Percentiles rank a stretch among this genome's conserved stretches.
Conservation (phyloP, 371 early-diverging fungal genomes). For the Mucor mucedo region DNA sequence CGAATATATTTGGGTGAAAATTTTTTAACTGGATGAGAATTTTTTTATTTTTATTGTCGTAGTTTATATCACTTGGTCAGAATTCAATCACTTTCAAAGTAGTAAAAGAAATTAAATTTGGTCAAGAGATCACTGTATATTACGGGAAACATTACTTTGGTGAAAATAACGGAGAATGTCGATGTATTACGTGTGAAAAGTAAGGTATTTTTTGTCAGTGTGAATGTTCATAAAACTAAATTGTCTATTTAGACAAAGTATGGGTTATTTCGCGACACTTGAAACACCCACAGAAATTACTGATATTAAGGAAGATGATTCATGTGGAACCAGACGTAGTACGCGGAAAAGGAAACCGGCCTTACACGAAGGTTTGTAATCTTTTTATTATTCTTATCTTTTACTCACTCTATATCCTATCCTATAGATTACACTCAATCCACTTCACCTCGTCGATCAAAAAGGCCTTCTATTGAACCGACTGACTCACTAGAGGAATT, state of each 20-base stretch:
- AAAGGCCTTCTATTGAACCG: slow-evolving; percentile 20
- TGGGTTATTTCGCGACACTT: slow-evolving; percentile 31
- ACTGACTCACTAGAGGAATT: slow-evolving; percentile 24
- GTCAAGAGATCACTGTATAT: slow-evolving; percentile 87
- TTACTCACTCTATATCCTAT: not conserved
- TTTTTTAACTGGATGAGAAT: not conserved
- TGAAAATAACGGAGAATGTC: slow-evolving; percentile 82
- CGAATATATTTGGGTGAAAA: not conserved
- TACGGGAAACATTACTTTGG: slow-evolving; percentile 94
- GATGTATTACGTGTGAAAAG: slow-evolving; percentile 89
- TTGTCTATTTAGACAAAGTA: slow-evolving; percentile 6
- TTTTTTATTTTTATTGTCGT: slow-evolving; percentile 4
- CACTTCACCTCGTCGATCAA: slow-evolving; percentile 6
- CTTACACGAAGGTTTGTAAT: slow-evolving; percentile 37
- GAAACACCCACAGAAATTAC: slow-evolving; percentile 17
- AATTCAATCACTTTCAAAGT: slow-evolving; percentile 83
- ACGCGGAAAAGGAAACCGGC: slow-evolving; percentile 42
- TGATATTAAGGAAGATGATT: slow-evolving; percentile 13
- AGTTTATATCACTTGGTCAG: slow-evolving; percentile 70
- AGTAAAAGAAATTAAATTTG: slow-evolving; percentile 71
- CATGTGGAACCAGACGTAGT: slow-evolving; percentile 34
- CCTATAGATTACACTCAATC: slow-evolving; percentile 9
- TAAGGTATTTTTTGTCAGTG: slow-evolving; percentile 13
- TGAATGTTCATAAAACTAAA: too few relatives aligned
- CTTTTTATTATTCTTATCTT: not conserved